Evolutionary conservation across 2,329 filamentous ascomycete species (phyloP), one percentile per base, ranked within the genome.

Genomic region (Neofusicoccum umdonicola): DNA sequence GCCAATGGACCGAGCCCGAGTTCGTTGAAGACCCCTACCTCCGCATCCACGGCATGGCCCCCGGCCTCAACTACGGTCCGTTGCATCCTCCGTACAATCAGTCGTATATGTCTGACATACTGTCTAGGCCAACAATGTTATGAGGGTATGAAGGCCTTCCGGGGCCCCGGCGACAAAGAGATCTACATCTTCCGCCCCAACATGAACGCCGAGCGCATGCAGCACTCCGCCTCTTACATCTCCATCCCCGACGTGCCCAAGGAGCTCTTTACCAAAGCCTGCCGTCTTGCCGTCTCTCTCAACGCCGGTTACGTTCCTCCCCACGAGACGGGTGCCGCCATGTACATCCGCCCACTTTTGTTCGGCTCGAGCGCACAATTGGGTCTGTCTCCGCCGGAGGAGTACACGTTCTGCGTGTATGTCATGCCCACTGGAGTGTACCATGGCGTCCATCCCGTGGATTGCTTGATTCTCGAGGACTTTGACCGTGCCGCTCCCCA

Each of bases 61-160:
- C 95, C 0, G 94, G 88, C 48, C 87, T 98, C 69, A 99, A 99
- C 84, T 99, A 99, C 78, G 93, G 71, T 68, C 64, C 15, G 48
- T 61, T 22, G 12, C 41, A 27, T 19, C 45, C 15, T 35, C 19
- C 35, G 17, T 19, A 19, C 7, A 22, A 8, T 17, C 45, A 39
- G n/a, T 41, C 7, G 44, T 47, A n/a, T 47, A n/a, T 27, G 27
- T 65, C 63, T 65, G 56, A 65, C 56, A 15, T 15, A 27, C 17
- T n/a, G 15, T 9, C 17, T 35, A 66, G 66, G 94, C 65, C 93
- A 97, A 76, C 95, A 98, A 81, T 94, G 92, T 72, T 99, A 96
- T 83, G 95, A 99, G 78, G 95, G 95, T n/a, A 88, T 98, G 76
- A 98, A 98, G 80, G 93, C 94, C 63, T 97, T 97, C 85, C 92